phyloP scores from a whole-genome alignment of 1,284 basidiomycete species.

The Naganishia liquefaciens region DNA sequence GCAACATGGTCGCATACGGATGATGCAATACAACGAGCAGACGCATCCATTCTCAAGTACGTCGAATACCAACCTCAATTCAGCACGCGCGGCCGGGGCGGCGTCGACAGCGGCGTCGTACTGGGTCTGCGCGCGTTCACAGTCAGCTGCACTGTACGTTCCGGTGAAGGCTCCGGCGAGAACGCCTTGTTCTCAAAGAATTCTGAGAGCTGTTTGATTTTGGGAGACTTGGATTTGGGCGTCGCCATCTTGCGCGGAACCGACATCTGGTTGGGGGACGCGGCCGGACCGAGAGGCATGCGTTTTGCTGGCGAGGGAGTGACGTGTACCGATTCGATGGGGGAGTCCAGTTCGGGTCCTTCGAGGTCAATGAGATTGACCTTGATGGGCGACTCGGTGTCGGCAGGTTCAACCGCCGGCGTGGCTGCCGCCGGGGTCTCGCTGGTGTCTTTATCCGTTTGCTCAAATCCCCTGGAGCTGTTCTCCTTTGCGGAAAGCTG shows the following conservation, averaged over 20 bases:
- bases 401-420: too few relatives aligned
- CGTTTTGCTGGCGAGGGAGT: conserved; percentile 1
- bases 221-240: conserved; percentile 7
- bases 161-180: conserved; percentile 21
- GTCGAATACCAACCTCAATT: not conserved
- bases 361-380: conserved; percentile 21
- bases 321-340: too few relatives aligned
- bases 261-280: conserved; percentile 21
- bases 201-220: conserved; percentile 23
- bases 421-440: too few relatives aligned
- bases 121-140: not conserved
- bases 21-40: conserved; percentile 2
- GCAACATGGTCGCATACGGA: too few relatives aligned
- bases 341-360: not conserved
- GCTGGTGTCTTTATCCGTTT: too few relatives aligned
- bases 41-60: not conserved
- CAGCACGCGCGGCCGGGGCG: conserved; percentile 17
- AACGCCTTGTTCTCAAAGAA: conserved; percentile 30
- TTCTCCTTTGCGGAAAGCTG: too few relatives aligned
- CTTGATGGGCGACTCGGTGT: not conserved
- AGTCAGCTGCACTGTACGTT: not conserved
- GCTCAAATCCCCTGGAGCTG: too few relatives aligned
- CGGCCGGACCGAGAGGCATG: conserved; percentile 8
- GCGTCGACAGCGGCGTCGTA: conserved; percentile 17
- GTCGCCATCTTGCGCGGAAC: not conserved